Conservation (phyloP, 1,284 basidiomycete genomes). For the Trametes versicolor region DNA sequence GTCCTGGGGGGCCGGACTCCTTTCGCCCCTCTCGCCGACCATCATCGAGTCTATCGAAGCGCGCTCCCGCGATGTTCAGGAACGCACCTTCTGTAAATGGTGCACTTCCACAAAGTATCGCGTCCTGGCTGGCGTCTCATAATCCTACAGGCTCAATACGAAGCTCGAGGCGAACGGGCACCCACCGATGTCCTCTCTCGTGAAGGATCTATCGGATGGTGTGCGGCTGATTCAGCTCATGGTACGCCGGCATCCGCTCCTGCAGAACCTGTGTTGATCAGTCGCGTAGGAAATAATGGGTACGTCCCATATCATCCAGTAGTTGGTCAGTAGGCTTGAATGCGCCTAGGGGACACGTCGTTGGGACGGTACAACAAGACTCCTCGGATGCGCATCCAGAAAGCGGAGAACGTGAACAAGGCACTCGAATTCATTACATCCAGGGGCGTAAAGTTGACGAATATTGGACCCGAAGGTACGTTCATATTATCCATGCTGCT, state of each 20-base stretch:
- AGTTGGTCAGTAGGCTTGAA: slow-evolving; percentile 11
- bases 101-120: slow-evolving; percentile 40
- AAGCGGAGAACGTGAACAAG: slow-evolving; percentile 97
- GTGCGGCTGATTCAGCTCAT: slow-evolving; percentile 94
- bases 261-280: slow-evolving; percentile 6
- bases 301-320: slow-evolving; percentile 41
- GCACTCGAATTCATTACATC: slow-evolving; percentile 96
- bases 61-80: slow-evolving; percentile 74
- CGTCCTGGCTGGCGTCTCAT: slow-evolving; percentile 16
- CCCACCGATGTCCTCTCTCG: slow-evolving; percentile 91
- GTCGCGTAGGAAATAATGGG: slow-evolving; percentile 90
- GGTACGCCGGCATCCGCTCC: slow-evolving; percentile 55
- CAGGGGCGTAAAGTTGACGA: slow-evolving; percentile 95
- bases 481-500: too few relatives aligned
- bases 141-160: slow-evolving; percentile 83
- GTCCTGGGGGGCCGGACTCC: slow-evolving; percentile 29
- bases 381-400: slow-evolving; percentile 94
- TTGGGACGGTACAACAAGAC: slow-evolving; percentile 92
- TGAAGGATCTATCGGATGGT: slow-evolving; percentile 93
- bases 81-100: slow-evolving; percentile 91
- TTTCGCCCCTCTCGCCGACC: slow-evolving; percentile 33
- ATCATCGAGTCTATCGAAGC: slow-evolving; percentile 67
- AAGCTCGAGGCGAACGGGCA: slow-evolving; percentile 90
- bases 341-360: slow-evolving; percentile 78
- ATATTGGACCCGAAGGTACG: slow-evolving; percentile 93